phyloP scores from a whole-genome alignment of 306 rosid species.

The Heteromeles arbutifolia region DNA sequence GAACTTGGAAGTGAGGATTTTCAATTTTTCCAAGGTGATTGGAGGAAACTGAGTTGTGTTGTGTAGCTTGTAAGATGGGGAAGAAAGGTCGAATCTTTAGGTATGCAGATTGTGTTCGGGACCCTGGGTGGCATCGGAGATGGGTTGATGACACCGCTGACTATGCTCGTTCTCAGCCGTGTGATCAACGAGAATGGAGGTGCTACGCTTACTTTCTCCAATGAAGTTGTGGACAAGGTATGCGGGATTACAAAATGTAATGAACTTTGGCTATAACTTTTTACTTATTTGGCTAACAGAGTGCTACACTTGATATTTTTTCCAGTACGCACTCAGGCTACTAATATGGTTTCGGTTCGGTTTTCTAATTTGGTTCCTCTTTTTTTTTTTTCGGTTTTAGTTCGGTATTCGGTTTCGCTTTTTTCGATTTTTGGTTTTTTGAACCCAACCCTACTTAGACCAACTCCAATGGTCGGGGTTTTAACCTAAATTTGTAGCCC shows the following conservation, averaged over 20 bases:
- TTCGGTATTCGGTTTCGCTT: no score
- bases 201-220: conserved; percentile 24
- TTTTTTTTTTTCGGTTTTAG: no score
- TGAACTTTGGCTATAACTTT: background rate
- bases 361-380: no score
- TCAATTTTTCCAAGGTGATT: background rate
- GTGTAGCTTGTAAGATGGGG: conserved; percentile 27
- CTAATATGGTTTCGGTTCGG: no score
- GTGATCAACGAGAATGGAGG: conserved; percentile 55
- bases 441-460: no score
- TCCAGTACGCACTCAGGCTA: conserved; percentile 54
- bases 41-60: background rate
- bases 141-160: conserved; percentile 62
- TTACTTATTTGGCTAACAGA: background rate
- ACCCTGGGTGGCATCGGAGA: conserved; percentile 73
- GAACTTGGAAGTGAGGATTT: background rate
- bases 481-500: no score
- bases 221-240: conserved; percentile 42
- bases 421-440: no score
- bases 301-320: background rate
- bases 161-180: conserved; percentile 66
- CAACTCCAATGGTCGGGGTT: no score
- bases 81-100: conserved; percentile 39
- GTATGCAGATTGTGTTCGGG: conserved; percentile 64
- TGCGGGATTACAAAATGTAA: background rate